Evolutionary conservation across 1,139 yeast species (phyloP).

Genomic region (Geotrichum cucujoidarum): DNA sequence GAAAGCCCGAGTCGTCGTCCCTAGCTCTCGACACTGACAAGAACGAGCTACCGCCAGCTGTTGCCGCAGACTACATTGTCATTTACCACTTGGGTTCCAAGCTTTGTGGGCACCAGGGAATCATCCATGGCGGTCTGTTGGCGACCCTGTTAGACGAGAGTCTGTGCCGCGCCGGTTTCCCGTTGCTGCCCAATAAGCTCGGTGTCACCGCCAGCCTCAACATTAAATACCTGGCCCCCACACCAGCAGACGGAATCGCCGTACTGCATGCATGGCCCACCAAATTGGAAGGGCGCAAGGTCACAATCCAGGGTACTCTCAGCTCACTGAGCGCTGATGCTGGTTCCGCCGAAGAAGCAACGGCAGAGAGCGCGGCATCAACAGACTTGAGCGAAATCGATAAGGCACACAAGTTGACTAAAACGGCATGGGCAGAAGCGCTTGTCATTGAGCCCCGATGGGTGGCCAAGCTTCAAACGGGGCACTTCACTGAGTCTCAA

Average conservation of each 20-base stretch:
- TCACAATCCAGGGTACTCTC: constrained; percentile 62
- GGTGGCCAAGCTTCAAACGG: constrained; percentile 27
- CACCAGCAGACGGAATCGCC: constrained; percentile 61
- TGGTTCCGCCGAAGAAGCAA: constrained; percentile 28
- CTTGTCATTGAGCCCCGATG: constrained; percentile 36
- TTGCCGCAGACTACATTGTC: constrained; percentile 26
- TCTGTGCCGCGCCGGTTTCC: constrained; percentile 81
- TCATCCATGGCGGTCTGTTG: constrained; percentile 81
- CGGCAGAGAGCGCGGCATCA: constrained; percentile 29
- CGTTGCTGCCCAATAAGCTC: constrained; percentile 68
- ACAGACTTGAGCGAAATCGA: constrained; percentile 18
- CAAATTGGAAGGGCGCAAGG: constrained; percentile 73
- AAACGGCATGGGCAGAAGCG: constrained; percentile 33
- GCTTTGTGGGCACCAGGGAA: constrained; percentile 63
- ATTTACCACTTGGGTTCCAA: constrained; percentile 68
- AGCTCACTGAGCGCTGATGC: constrained; percentile 32
- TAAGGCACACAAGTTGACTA: constrained; percentile 1
- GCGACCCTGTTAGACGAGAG: constrained; percentile 85
- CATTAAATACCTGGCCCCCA: constrained; percentile 61
- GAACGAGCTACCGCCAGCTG: constrained; percentile 4
- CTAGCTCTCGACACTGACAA: background rate
- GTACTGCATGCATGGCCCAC: constrained; percentile 63
- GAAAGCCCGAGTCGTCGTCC: constrained; percentile 20
- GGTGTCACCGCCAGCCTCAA: constrained; percentile 88
- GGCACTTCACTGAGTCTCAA: constrained; percentile 14